These are phyloP conservation scores for Suillus discolor DNA, from an alignment of 768 basidiomycete genomes.

Conservation along the genomic window DNA sequence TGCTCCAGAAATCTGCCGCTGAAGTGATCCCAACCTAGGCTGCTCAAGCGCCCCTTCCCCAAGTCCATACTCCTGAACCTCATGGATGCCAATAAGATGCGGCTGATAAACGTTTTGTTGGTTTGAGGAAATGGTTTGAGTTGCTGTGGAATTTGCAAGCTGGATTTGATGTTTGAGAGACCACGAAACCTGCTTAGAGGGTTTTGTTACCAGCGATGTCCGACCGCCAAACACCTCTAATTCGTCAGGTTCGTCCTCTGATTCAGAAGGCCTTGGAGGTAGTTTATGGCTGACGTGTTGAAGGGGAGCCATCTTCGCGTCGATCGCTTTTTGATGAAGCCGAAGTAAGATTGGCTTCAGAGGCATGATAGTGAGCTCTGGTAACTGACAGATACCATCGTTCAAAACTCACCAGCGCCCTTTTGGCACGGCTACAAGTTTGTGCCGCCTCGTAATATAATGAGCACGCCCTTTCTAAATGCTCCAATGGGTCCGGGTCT, in stretches of 20 bases:
- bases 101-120: constrained; percentile 4
- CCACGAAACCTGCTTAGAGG: constrained; percentile 1
- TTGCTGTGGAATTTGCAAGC: not conserved
- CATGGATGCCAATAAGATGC: constrained; percentile 1
- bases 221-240: constrained; percentile 39
- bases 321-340: constrained; percentile 45
- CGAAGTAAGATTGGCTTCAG: constrained; percentile 46
- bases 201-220: constrained; percentile 28
- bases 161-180: not conserved
- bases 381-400: not conserved
- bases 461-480: constrained; percentile 48
- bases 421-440: constrained; percentile 50
- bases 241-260: constrained; percentile 20
- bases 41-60: constrained; percentile 4
- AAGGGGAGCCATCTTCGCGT: constrained; percentile 26
- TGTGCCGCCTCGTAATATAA: constrained; percentile 48
- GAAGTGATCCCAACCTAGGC: constrained; percentile 39
- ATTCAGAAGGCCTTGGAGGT: constrained; percentile 9
- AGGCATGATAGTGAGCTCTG: not conserved
- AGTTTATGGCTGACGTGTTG: constrained; percentile 20
- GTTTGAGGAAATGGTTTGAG: constrained; percentile 6
- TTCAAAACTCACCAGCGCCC: constrained; percentile 43
- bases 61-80: not conserved
- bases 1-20: constrained; percentile 35
- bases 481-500: constrained; percentile 45